Conservation (phyloP, 495 filamentous ascomycete species). For the Penicillium ochrochloron region DNA sequence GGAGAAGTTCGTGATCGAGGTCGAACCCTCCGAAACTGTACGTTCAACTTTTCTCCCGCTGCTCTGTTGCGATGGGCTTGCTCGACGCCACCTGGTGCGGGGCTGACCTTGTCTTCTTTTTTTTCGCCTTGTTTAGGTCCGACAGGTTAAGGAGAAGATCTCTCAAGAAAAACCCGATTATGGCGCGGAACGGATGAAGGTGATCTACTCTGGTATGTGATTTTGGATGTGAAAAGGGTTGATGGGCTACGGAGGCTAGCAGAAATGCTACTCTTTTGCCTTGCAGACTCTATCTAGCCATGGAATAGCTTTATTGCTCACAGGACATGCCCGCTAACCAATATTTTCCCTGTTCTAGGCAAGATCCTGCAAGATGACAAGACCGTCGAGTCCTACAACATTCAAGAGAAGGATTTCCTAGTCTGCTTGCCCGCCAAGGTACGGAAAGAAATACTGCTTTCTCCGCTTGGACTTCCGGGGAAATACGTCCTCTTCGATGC, state of each 20-base stretch:
- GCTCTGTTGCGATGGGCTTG: background rate
- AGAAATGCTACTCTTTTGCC: background rate
- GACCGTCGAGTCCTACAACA: constrained; percentile 92
- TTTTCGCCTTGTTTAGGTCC: constrained; percentile 62
- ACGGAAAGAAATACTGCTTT: constrained; percentile 19
- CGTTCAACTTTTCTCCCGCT: constrained; percentile 11
- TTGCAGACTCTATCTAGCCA: background rate
- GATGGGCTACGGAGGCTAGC: background rate
- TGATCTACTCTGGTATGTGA: constrained; percentile 89
- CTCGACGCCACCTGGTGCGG: constrained; percentile 30
- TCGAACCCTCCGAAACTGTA: constrained; percentile 91
- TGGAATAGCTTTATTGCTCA: background rate
- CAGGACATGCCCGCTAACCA: background rate
- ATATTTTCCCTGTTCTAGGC: constrained; percentile 57
- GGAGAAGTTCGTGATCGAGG: constrained; percentile 94
- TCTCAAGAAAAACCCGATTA: constrained; percentile 80
- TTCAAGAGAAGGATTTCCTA: constrained; percentile 98
- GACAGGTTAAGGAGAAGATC: constrained; percentile 88
- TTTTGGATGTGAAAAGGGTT: background rate
- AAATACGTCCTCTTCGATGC: background rate
- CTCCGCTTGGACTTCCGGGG: background rate
- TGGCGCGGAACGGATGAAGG: constrained; percentile 84
- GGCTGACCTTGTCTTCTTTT: constrained; percentile 30
- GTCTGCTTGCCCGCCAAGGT: constrained; percentile 98
- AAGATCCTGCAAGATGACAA: constrained; percentile 98